Percentiles rank a stretch among this genome's conserved stretches.
These are phyloP conservation scores for Auricularia heimuer DNA, from an alignment of 768 basidiomycete species.

Conservation along the genomic window DNA sequence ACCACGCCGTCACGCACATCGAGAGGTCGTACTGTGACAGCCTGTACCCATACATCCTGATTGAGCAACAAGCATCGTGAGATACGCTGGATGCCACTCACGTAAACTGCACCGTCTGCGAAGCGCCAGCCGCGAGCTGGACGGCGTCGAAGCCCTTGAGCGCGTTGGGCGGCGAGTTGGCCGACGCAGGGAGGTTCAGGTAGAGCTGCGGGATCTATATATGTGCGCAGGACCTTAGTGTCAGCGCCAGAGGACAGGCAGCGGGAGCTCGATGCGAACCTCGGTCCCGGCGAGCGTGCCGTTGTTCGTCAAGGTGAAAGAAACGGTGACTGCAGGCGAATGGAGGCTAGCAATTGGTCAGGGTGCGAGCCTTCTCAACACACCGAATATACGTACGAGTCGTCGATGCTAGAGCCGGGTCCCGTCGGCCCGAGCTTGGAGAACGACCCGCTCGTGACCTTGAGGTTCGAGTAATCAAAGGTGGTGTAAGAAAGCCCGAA, in stretches of 20 bases:
- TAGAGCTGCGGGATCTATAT: conserved; percentile 47
- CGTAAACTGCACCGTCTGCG: conserved; percentile 35
- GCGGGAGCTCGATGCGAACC: neutral
- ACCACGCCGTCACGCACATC: conserved; percentile 21
- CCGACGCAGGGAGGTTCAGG: conserved; percentile 37
- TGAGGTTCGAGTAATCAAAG: conserved; percentile 39
- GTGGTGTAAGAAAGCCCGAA: conserved; percentile 50
- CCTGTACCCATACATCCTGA: neutral
- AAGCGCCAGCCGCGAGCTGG: conserved; percentile 28
- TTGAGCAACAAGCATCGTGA: no score
- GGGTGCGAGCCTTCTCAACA: no score
- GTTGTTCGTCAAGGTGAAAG: conserved; percentile 43
- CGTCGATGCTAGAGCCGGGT: conserved; percentile 41
- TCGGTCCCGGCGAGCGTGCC: conserved; percentile 46
- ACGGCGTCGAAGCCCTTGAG: conserved; percentile 50
- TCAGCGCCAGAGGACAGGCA: neutral
- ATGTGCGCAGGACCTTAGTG: no score
- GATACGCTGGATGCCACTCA: neutral
- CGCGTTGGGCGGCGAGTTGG: conserved; percentile 38
- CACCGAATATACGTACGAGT: conserved; percentile 27
- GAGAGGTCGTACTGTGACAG: conserved; percentile 44
- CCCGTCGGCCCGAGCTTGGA: conserved; percentile 25
- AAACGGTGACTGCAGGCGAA: conserved; percentile 39
- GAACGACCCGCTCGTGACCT: conserved; percentile 25
- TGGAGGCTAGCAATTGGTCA: conserved; percentile 31